Conservation (phyloP, 179 eudicot genomes). For the Pouteria campechiana region DNA sequence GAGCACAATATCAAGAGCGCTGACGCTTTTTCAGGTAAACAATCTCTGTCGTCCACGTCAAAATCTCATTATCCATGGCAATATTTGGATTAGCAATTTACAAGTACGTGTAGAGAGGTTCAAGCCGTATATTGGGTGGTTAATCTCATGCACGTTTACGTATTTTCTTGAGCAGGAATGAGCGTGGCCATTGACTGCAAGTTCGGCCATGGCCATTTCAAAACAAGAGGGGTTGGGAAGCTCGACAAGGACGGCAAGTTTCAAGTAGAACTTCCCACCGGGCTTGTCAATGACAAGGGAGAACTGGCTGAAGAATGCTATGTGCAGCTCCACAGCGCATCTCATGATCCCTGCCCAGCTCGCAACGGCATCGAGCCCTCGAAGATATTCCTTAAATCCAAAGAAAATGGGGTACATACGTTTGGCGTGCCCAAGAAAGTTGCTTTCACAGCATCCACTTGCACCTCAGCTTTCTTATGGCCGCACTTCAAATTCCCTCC, state of each 20-base stretch:
- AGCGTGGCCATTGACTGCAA: constrained; percentile 58
- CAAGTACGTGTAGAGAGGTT: too few species aligned
- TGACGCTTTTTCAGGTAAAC: too few species aligned
- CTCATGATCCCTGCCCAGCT: constrained; percentile 43
- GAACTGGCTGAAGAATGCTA: constrained; percentile 45
- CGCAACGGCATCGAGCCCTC: constrained; percentile 22
- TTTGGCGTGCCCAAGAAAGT: constrained; percentile 28
- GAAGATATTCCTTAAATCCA: constrained; percentile 23
- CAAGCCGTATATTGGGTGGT: too few species aligned
- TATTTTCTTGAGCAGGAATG: constrained; percentile 31
- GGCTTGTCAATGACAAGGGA: constrained; percentile 25
- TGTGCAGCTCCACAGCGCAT: constrained; percentile 63
- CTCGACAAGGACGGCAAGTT: constrained; percentile 52
- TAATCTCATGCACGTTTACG: background rate
- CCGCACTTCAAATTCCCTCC: constrained; percentile 32
- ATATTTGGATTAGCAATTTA: too few species aligned
- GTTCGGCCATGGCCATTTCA: constrained; percentile 21
- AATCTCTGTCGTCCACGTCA: too few species aligned
- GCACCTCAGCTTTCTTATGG: constrained; percentile 78
- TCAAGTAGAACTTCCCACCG: constrained; percentile 26
- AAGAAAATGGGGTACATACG: constrained; percentile 24
- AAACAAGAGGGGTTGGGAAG: constrained; percentile 40
- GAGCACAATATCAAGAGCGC: too few species aligned
- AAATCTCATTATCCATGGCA: too few species aligned
- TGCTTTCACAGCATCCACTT: constrained; percentile 40